Base-by-base conservation (phyloP, 768 basidiomycete species). In the Gloeostereum incarnatum region DNA sequence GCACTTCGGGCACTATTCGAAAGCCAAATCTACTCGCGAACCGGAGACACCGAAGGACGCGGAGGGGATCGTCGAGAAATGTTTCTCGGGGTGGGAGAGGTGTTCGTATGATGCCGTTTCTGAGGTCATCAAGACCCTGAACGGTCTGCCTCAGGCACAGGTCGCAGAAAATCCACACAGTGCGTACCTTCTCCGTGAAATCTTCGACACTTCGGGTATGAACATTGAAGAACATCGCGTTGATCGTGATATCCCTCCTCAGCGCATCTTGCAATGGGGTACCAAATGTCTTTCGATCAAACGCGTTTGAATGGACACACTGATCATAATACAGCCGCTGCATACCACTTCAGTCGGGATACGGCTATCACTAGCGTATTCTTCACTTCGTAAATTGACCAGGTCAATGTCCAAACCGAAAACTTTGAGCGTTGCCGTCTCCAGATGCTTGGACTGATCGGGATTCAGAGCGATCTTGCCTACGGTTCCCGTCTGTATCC, bases 361-460 rank as follows among this genome's bases (percentile, higher is more conserved):
- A 2, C 96, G 72, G 57, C 88, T 93, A 34, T 78, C 69, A 25
- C 75, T 70, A 0, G 89, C 79, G 60, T 99, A 99, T 45, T 82
- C 87, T 58, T 99, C 96, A 45, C 81, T 87, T 45, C 96, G 66
- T 39, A 98, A 63, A 53, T 97, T 97, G 2, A 98, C 96, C 45
- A 96, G 79, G 57, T 99, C 96, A 33, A 98, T 66, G 41, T 92
- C 88, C 32, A 86, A 61, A 2, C 73, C 91, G 38, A 88, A 65
- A 23, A 98, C 61, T 30, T 74, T 78, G 26, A 90, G 81, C 29
- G 81, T 81, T 2, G 93, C 93, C 1, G 96, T 97, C 61, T 98
- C 94, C 21, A 99, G 71, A 60, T 99, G 96, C 55, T 99, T 99
- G 22, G 89, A 93, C 62, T 98, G 94, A 29, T 92, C 91, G 0